Conservation (phyloP, 768 basidiomycete genomes). For the Dioszegia aurantiaca region DNA sequence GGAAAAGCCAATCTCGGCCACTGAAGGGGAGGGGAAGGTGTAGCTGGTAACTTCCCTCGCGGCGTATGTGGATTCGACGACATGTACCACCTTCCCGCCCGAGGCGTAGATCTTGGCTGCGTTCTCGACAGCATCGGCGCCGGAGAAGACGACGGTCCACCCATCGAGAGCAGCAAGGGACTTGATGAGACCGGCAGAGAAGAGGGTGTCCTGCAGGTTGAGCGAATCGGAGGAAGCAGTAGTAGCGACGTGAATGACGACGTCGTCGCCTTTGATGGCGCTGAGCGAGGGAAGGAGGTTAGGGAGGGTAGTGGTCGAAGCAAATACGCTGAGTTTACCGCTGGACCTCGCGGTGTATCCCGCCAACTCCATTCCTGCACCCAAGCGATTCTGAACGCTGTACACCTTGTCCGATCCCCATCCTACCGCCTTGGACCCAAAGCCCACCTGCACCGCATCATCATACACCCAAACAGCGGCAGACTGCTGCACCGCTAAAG, state of each 20-base stretch:
- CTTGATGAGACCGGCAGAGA: slow-evolving; percentile 32
- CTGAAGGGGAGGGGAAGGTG: slow-evolving; percentile 54
- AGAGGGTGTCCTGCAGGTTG: slow-evolving; percentile 71
- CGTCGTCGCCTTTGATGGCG: slow-evolving; percentile 67
- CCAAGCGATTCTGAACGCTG: slow-evolving; percentile 37
- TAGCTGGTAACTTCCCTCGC: slow-evolving; percentile 71
- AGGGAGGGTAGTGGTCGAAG: slow-evolving; percentile 76
- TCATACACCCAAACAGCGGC: slow-evolving; percentile 48
- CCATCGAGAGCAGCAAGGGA: slow-evolving; percentile 33
- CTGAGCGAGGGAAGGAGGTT: slow-evolving; percentile 76
- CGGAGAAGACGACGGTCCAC: slow-evolving; percentile 74
- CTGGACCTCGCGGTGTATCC: slow-evolving; percentile 60
- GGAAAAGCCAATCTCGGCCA: slow-evolving; percentile 54
- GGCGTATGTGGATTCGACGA: slow-evolving; percentile 82
- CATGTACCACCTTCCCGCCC: slow-evolving; percentile 62
- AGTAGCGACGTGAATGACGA: slow-evolving; percentile 80
- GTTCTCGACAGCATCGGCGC: slow-evolving; percentile 76
- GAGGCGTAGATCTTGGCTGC: slow-evolving; percentile 72
- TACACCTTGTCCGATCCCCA: slow-evolving; percentile 26
- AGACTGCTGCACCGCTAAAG: slow-evolving; percentile 37
- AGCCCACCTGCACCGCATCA: slow-evolving; percentile 46
- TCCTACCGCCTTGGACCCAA: slow-evolving; percentile 29
- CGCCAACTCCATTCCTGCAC: slow-evolving; percentile 44
- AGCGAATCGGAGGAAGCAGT: slow-evolving; percentile 65
- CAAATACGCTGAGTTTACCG: slow-evolving; percentile 55